Conservation (phyloP, 164 flowering plant species). For the Pachysandra terminalis region DNA sequence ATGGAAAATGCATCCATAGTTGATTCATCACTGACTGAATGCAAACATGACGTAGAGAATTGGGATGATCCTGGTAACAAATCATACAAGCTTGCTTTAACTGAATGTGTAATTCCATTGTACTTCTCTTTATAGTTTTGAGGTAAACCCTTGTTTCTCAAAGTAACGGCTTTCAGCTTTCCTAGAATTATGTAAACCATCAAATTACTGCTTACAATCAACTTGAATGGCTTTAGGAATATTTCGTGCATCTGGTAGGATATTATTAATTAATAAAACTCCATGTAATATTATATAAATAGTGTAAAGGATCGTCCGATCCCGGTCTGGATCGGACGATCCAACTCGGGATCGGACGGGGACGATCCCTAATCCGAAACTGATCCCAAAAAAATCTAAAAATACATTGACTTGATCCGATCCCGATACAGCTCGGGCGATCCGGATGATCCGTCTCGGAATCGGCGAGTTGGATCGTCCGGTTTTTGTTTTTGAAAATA, state of each 20-base stretch:
- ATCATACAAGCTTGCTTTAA: neutral
- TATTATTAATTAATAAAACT: neutral
- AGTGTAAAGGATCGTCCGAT: too few relatives aligned
- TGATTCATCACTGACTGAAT: conserved; percentile 60
- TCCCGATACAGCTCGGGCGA: too few relatives aligned
- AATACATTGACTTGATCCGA: too few relatives aligned
- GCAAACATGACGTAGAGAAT: conserved; percentile 49
- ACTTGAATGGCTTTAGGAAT: neutral
- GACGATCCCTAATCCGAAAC: too few relatives aligned
- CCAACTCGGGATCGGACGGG: too few relatives aligned
- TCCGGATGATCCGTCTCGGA: too few relatives aligned
- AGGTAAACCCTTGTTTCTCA: neutral
- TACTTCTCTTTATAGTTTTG: conserved; percentile 1
- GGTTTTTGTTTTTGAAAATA: too few relatives aligned
- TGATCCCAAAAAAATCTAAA: too few relatives aligned
- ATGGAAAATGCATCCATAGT: conserved; percentile 64
- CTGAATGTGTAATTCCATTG: neutral
- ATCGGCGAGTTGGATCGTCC: too few relatives aligned
- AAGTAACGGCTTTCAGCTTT: neutral
- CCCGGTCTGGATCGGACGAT: too few relatives aligned
- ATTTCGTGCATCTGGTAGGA: neutral
- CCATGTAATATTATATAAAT: neutral
- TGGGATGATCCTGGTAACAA: conserved; percentile 53
- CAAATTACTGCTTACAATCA: neutral
- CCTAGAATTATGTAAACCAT: neutral